Percentiles rank a stretch among this genome's conserved stretches.
Conservation (phyloP, 148 eudicot species). For the Dianthus caryophyllus region DNA sequence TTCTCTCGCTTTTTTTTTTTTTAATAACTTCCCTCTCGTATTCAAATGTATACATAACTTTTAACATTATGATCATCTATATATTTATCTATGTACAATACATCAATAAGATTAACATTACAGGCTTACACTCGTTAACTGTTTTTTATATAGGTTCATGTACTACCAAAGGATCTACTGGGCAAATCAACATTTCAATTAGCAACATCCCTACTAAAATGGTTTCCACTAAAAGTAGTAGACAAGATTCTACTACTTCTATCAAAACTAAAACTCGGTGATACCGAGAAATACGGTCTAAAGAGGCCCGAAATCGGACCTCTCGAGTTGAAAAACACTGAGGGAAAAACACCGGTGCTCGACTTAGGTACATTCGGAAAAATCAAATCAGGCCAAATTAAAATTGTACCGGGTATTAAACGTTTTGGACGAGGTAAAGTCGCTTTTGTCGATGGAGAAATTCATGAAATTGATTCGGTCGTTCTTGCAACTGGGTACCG, state of each 20-base stretch:
- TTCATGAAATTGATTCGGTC: conserved; percentile 60
- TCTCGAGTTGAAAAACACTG: conserved; percentile 61
- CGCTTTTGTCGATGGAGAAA: conserved; percentile 48
- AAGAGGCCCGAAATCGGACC: conserved; percentile 79
- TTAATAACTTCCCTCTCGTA: no score
- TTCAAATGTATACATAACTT: no score
- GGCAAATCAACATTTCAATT: conserved; percentile 80
- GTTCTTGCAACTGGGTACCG: conserved; percentile 81
- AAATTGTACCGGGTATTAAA: conserved; percentile 79
- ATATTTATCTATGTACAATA: no score
- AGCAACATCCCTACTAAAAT: conserved; percentile 51
- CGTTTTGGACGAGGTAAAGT: conserved; percentile 51
- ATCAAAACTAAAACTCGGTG: conserved; percentile 49
- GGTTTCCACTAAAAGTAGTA: conserved; percentile 52
- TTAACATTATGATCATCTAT: no score
- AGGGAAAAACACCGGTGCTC: conserved; percentile 82
- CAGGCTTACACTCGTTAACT: no score
- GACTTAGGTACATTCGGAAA: conserved; percentile 68
- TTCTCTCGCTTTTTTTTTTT: no score
- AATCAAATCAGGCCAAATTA: conserved; percentile 61
- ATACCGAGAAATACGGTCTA: conserved; percentile 63
- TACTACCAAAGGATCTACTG: conserved; percentile 65
- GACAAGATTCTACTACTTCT: conserved; percentile 54
- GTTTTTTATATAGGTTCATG: conserved; percentile 55
- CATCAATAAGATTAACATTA: no score